Conservation (phyloP, 78 protist species). For the slime mould (Dictyostelium discoideum) region dicty_2.7 NC_007089.4:1299501-1300000, state of each 20-base stretch:
- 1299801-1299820: neutral
- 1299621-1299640: neutral
- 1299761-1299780: neutral
- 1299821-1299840: conserved; percentile 3
- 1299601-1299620: conserved; percentile 45
- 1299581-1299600: conserved; percentile 79
- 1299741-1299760: neutral
- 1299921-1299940: neutral
- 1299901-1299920: neutral
- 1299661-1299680: conserved; percentile 40
- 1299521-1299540: conserved; percentile 53
- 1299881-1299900: neutral
- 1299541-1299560: conserved; percentile 47
- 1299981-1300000: no score
- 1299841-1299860: conserved; percentile 2
- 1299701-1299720: neutral
- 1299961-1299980: neutral
- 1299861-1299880: neutral
- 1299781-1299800: neutral
- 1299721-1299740: neutral
- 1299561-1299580: conserved; percentile 43
- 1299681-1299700: conserved; percentile 48
- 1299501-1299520: conserved; percentile 16
- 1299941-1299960: neutral
- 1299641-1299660: conserved; percentile 11